A percentile compares a stretch with the other conserved stretches of the same genome.
Conservation (phyloP, 331 rosid species). For the Pyrus hybrid region DNA sequence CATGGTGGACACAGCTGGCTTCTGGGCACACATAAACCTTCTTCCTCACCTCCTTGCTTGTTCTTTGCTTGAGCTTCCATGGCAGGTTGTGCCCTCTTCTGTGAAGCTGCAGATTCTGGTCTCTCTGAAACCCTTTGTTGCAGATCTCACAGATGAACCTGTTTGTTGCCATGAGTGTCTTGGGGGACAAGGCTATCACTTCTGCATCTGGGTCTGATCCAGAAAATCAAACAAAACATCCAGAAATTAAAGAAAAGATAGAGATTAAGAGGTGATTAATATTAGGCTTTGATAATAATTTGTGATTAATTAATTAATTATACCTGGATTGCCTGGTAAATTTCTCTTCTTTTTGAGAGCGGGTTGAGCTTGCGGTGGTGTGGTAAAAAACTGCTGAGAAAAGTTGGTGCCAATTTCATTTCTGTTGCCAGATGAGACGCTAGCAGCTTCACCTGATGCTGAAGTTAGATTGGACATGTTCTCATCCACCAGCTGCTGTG, state of each 20-base stretch:
- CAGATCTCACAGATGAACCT: constrained; percentile 92
- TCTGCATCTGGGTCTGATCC: constrained; percentile 85
- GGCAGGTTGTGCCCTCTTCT: constrained; percentile 89
- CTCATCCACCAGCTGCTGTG: constrained; percentile 46
- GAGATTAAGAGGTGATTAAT: neutral
- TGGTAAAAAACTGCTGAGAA: constrained; percentile 37
- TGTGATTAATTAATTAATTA: neutral
- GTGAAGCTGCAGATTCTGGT: constrained; percentile 92
- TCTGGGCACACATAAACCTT: constrained; percentile 93
- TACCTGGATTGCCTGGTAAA: constrained; percentile 97
- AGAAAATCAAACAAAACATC: neutral
- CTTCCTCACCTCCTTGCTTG: constrained; percentile 71
- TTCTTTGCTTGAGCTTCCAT: constrained; percentile 87
- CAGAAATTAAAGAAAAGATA: neutral
- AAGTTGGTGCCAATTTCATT: constrained; percentile 45
- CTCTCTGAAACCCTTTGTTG: constrained; percentile 87
- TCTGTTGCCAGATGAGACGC: constrained; percentile 69
- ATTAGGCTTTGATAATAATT: neutral
- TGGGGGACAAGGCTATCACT: constrained; percentile 81
- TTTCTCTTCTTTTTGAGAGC: constrained; percentile 72
- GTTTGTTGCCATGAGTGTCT: constrained; percentile 66
- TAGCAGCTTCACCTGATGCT: constrained; percentile 80
- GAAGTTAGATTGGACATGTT: constrained; percentile 79
- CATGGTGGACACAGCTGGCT: constrained; percentile 71
- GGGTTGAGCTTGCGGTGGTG: constrained; percentile 25